Evolutionary conservation across 2,329 filamentous ascomycete species (phyloP).

Genomic region (Monosporascus sp.): DNA sequence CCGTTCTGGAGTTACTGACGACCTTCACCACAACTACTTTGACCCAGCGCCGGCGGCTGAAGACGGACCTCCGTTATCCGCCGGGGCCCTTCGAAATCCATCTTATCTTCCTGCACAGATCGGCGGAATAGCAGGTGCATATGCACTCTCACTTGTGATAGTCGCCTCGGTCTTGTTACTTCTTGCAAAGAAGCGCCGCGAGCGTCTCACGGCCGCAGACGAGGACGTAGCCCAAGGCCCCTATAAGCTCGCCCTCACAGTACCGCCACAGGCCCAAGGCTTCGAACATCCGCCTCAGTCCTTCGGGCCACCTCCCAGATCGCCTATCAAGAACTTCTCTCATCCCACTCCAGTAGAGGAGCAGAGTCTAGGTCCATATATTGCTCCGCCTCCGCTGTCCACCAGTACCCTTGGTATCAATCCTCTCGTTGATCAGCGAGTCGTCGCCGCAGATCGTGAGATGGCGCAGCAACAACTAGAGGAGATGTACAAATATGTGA

Average conservation of each 20-base stretch:
- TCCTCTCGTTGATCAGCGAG: conserved; percentile 67
- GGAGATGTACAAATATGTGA: conserved; percentile 83
- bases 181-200: conserved; percentile 51
- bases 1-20: neutral
- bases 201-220: conserved; percentile 47
- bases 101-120: conserved; percentile 74
- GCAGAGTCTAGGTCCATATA: conserved; percentile 35
- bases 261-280: conserved; percentile 13
- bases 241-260: conserved; percentile 19
- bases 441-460: conserved; percentile 68
- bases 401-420: conserved; percentile 55
- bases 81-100: conserved; percentile 53
- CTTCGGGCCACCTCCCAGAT: conserved; percentile 30
- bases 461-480: conserved; percentile 81
- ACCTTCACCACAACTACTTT: conserved; percentile 21
- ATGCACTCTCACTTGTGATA: conserved; percentile 71
- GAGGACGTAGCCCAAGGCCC: conserved; percentile 37
- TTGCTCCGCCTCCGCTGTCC: conserved; percentile 42
- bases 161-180: conserved; percentile 62
- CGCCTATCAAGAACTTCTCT: conserved; percentile 44
- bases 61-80: conserved; percentile 55
- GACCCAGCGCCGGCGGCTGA: conserved; percentile 54
- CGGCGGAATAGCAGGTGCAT: conserved; percentile 76
- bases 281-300: conserved; percentile 12
- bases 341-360: conserved; percentile 25